phyloP scores from a whole-genome alignment of 2,329 filamentous ascomycete species.

The Xylogone sp. region DNA sequence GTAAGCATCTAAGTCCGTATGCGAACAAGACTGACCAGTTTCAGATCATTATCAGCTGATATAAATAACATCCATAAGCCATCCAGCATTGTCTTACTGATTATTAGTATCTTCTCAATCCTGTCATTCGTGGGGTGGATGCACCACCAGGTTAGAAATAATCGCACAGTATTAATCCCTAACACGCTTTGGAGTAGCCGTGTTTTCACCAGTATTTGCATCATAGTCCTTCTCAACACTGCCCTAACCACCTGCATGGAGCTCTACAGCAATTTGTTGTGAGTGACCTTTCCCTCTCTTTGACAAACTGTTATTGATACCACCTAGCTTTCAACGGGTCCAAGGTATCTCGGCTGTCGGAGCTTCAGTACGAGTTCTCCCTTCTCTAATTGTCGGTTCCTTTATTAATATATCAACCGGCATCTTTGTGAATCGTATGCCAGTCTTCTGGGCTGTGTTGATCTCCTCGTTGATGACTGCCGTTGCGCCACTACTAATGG shows the following conservation, averaged over 20 bases:
- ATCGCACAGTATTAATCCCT: slow-evolving; percentile 28
- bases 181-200: slow-evolving; percentile 29
- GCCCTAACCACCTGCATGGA: slow-evolving; percentile 12
- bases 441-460: slow-evolving; percentile 35
- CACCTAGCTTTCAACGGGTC: slow-evolving; percentile 44
- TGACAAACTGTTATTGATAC: background rate
- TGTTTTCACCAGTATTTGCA: slow-evolving; percentile 26
- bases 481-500: slow-evolving; percentile 49
- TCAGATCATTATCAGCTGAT: background rate
- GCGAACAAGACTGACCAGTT: background rate
- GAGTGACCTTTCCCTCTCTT: background rate
- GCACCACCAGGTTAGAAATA: slow-evolving; percentile 16
- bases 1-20: background rate
- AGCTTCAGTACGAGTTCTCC: slow-evolving; percentile 42
- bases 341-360: slow-evolving; percentile 40
- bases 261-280: background rate
- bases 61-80: background rate
- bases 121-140: slow-evolving; percentile 24
- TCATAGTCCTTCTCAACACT: slow-evolving; percentile 29
- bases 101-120: slow-evolving; percentile 13
- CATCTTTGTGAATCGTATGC: slow-evolving; percentile 39
- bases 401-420: slow-evolving; percentile 39
- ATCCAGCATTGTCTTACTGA: background rate
- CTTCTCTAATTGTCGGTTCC: slow-evolving; percentile 38
- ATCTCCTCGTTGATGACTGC: slow-evolving; percentile 38